Base-by-base conservation (phyloP, 305 asterid genomes). In the Coffea humblotiana region DNA sequence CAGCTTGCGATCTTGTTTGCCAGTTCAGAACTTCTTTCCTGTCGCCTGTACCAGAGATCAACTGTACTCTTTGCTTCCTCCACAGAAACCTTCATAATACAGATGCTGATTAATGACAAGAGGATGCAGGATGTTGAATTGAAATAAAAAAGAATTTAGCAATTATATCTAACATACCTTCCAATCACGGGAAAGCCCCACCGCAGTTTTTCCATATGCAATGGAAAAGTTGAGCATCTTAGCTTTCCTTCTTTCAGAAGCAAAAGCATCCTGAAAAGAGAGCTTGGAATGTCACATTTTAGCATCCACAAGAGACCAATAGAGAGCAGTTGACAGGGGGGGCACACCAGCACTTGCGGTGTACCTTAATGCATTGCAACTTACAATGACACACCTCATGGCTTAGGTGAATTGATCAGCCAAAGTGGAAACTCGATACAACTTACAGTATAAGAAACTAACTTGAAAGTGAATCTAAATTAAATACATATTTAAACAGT, bases 211-310 rank as follows among this genome's bases (percentile, higher is more conserved):
- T 71, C 99, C 99, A 47, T 96, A 96, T 3, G 99, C 99, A 66
- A 96, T 96, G 83, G 99, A 96, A 83, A 96, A 96, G 87, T 96
- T 96, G 5, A 96, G 99, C 99, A 96, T 96, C 92, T 96, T 96
- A 47, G 98, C 98, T 87, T 93, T 96, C 87, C 99, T 92, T 89
- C 98, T 91, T 91, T 94, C 99, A 79, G 99, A 89, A 67, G 92
- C 97, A 88, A 92, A 96, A 66, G 97, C 95, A 88, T 96, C 98
- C 99, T 96, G 91, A 74, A 52, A 86, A 79, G 72, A 45, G 52
- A 80, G n/a, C 7, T 77, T 70, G 74, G 4, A 78, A 43, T 64
- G 61, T 68, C 47, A 25, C 54, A 54, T 16, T 67, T 12, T 37
- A 43, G 45, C 6, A 51, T 67, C 13, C 9, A 65, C 19, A 45